Conservation (phyloP, 305 asterid genomes). For the Fraxinus ornus region DNA sequence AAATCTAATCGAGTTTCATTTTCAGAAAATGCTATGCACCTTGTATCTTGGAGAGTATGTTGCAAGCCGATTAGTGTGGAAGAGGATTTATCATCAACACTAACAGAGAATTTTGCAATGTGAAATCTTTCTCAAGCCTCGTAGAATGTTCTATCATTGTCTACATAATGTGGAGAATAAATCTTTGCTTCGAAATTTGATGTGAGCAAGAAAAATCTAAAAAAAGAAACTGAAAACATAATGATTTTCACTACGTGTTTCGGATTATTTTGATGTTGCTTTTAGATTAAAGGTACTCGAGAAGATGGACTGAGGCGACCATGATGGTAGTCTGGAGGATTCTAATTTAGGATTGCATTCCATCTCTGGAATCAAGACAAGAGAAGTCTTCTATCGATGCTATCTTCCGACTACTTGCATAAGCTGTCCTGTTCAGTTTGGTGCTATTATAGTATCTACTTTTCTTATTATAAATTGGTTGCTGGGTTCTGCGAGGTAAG, state of each 20-base stretch:
- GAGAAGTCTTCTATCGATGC: not conserved
- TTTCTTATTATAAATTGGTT: not conserved
- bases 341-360: not conserved
- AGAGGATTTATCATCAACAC: slow-evolving; percentile 44
- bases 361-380: not conserved
- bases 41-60: slow-evolving; percentile 33
- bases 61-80: slow-evolving; percentile 51
- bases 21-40: slow-evolving; percentile 22
- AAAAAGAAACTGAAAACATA: not conserved
- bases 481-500: not conserved
- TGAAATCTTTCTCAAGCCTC: not conserved
- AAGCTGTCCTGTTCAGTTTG: not conserved
- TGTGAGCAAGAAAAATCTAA: not conserved
- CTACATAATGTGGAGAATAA: not conserved
- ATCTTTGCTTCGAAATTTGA: not conserved
- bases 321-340: not conserved
- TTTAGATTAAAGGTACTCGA: slow-evolving; percentile 33
- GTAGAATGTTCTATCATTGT: not conserved
- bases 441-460: not conserved
- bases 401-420: not conserved
- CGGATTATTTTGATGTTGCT: not conserved
- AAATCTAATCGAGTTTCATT: slow-evolving; percentile 31
- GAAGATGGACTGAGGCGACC: slow-evolving; percentile 16
- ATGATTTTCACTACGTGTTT: not conserved
- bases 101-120: slow-evolving; percentile 33